Percentiles rank a stretch among this genome's conserved stretches.
Evolutionary conservation across 2,329 filamentous ascomycete species (phyloP).

Genomic region (Ophiocordyceps robertsii): DNA sequence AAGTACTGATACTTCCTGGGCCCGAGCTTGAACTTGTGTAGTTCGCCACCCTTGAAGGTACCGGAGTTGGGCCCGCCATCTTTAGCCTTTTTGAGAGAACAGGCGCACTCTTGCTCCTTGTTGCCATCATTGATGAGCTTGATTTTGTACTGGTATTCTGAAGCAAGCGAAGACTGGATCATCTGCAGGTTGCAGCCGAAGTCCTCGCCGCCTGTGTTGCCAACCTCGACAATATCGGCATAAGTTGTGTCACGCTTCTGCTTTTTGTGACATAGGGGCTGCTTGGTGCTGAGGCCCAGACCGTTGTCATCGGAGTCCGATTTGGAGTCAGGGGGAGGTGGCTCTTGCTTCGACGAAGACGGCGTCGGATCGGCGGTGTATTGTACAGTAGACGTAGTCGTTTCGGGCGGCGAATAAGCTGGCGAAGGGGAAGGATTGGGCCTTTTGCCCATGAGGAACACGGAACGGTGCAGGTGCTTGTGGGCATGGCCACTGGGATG

Average conservation of each 20-base stretch:
- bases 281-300: too few species aligned
- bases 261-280: too few species aligned
- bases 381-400: too few species aligned
- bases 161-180: constrained; percentile 19
- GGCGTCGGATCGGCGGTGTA: too few species aligned
- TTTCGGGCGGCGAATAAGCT: too few species aligned
- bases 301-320: too few species aligned
- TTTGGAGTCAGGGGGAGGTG: too few species aligned
- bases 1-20: constrained; percentile 23
- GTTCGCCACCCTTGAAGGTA: constrained; percentile 30
- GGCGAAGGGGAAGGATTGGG: constrained; percentile 5
- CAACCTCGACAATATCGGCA: constrained; percentile 30
- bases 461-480: constrained; percentile 19
- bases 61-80: constrained; percentile 27
- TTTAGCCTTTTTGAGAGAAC: constrained; percentile 40
- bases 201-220: constrained; percentile 28
- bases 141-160: constrained; percentile 29
- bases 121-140: constrained; percentile 25
- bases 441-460: constrained; percentile 22
- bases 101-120: constrained; percentile 23
- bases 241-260: constrained; percentile 30
- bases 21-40: constrained; percentile 26
- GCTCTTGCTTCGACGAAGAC: too few species aligned
- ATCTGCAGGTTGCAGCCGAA: constrained; percentile 41
- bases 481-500: constrained; percentile 26